Base-by-base conservation (phyloP, 1,139 yeast species). In the Casaregolazyma lundiana region DNA sequence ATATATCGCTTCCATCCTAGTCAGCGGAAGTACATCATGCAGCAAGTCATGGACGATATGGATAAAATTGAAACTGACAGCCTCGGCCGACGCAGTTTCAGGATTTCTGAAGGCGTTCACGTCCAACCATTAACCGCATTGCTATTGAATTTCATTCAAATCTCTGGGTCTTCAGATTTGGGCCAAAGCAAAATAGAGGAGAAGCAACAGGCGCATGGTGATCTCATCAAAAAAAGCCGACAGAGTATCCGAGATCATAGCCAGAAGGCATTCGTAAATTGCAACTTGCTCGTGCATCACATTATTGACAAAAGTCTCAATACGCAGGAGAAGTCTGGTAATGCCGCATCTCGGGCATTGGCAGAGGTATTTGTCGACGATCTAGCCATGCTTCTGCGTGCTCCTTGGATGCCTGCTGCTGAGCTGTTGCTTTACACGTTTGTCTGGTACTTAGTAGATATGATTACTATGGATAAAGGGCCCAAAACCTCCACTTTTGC, bases 331-430 rank as follows among this genome's bases (percentile, higher is more conserved):
- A 60, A 56, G 29, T 29, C 58, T 6, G 60, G 55, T 7, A 63
- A 58, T 22, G 50, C 56, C 2, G 62, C 64, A 0, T 56, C 56
- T 38, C 49, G 59, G 44, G 52, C 45, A 2, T 45, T 72, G 0
- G 59, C 84, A 36, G 84, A 81, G 35, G 55, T 72, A 9, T 67
- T 82, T 24, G 55, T 81, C 2, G 77, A 75, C 36, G 95, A 86
- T 56, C 64, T 85, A 26, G 51, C 78, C 5, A 54, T 58, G 0
- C 64, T 83, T 46, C 56, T 83, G 2, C 60, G 67, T 2, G 63
- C 62, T 13, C 85, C 88, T 0, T 82, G 79, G 48, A 84, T 83
- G 78, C 71, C 86, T 0, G 77, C 77, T 0, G 69, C 81, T 0
- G 85, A 78, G 48, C 53, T 69, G 0, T 52, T 82, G 16, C 61